Evolutionary conservation across 2,329 filamentous ascomycete species (phyloP).

Genomic region (Xenoacremonium recifei): DNA sequence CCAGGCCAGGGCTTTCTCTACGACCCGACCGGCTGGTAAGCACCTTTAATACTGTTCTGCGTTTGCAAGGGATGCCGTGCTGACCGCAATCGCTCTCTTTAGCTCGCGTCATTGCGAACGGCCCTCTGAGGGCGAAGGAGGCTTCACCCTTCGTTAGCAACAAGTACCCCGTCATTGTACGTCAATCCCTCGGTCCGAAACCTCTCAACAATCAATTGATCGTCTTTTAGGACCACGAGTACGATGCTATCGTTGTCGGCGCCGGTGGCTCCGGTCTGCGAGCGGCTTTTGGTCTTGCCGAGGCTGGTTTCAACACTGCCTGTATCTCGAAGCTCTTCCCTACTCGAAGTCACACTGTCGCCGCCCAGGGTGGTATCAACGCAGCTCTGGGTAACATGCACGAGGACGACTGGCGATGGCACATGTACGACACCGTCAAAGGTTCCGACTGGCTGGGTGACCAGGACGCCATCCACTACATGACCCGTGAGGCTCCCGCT

Average conservation of each 20-base stretch:
- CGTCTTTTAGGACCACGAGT: conserved; percentile 78
- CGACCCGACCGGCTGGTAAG: conserved; percentile 76
- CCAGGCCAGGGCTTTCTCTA: conserved; percentile 79
- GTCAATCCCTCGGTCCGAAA: conserved; percentile 3
- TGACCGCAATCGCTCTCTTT: conserved; percentile 11
- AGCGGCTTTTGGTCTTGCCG: conserved; percentile 81
- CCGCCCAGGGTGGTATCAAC: conserved; percentile 82
- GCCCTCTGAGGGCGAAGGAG: conserved; percentile 88
- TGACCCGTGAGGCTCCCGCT: conserved; percentile 90
- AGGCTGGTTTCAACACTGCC: conserved; percentile 86
- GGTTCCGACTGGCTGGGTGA: conserved; percentile 97
- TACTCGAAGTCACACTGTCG: conserved; percentile 81
- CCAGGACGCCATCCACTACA: conserved; percentile 97
- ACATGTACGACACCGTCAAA: conserved; percentile 99
- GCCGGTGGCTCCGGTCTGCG: conserved; percentile 79
- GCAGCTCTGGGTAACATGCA: conserved; percentile 94
- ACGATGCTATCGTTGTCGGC: conserved; percentile 93
- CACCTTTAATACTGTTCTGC: conserved; percentile 12
- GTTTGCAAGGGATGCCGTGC: conserved; percentile 9
- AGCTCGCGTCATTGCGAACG: conserved; percentile 85
- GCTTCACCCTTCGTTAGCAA: conserved; percentile 80
- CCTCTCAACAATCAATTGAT: conserved; percentile 20
- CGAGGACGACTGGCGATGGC: conserved; percentile 97
- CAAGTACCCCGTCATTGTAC: conserved; percentile 92
- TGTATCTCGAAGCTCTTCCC: conserved; percentile 88